These are phyloP conservation scores for Akanthomyces dipterigenus DNA, from an alignment of 2,329 filamentous ascomycete species.

Conservation along the genomic window DNA sequence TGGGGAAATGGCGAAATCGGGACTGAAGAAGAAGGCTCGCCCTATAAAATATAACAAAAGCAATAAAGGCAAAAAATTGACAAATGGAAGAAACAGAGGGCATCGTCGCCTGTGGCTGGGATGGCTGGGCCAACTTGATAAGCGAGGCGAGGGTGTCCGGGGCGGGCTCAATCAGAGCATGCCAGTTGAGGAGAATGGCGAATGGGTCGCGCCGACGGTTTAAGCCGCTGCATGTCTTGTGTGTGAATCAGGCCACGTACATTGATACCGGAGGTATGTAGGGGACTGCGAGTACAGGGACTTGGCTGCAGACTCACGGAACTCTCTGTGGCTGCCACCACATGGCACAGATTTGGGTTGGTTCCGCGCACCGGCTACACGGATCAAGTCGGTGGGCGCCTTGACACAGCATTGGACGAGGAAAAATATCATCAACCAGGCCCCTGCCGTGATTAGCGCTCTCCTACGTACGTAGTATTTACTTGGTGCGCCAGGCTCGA, in stretches of 20 bases:
- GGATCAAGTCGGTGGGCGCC: too few species aligned
- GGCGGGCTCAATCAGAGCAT: not conserved
- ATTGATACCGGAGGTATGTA: too few species aligned
- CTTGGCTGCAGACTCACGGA: too few species aligned
- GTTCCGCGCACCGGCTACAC: not conserved
- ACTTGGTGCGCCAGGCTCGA: not conserved
- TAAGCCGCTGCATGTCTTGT: not conserved
- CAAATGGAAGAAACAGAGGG: too few species aligned
- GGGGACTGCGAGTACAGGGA: not conserved
- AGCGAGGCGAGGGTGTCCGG: not conserved
- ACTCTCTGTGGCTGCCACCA: not conserved
- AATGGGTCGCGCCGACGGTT: not conserved
- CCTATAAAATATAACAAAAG: too few species aligned
- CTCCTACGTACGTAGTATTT: too few species aligned
- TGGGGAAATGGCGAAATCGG: not conserved
- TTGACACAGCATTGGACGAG: not conserved
- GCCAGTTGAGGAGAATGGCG: not conserved
- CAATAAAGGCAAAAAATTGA: too few species aligned
- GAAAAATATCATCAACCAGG: not conserved
- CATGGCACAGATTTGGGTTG: not conserved
- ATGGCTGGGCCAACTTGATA: not conserved
- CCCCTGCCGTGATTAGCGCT: not conserved
- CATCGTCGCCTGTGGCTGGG: not conserved
- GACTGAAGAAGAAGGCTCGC: not conserved
- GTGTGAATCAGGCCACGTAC: not conserved